Evolutionary conservation across 2,329 filamentous ascomycete species (phyloP).

Genomic region (Trichoderma aggressivum): DNA sequence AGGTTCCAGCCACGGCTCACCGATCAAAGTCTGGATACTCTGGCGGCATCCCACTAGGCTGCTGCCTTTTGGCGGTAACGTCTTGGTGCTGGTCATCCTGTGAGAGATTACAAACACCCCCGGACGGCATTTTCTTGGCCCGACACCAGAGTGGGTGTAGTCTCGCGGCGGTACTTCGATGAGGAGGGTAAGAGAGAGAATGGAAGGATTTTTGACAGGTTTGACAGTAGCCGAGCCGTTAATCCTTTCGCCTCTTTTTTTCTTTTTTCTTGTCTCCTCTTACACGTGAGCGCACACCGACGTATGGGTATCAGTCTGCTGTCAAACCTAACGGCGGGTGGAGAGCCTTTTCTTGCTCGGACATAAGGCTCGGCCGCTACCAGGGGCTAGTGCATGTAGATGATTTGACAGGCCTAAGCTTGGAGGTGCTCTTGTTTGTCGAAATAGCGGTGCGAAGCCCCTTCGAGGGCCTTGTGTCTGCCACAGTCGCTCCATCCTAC

Average conservation of each 20-base stretch:
- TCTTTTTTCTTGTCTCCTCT: background rate
- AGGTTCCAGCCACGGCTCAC: slow-evolving; percentile 2
- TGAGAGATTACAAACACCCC: background rate
- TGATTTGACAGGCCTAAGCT: background rate
- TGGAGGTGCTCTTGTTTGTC: background rate
- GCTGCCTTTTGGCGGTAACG: background rate
- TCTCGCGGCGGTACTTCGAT: background rate
- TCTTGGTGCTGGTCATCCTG: background rate
- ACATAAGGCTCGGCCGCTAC: slow-evolving; percentile 13
- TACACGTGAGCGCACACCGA: background rate
- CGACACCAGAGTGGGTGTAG: background rate
- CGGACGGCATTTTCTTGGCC: background rate
- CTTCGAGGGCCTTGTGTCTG: background rate
- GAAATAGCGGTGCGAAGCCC: slow-evolving; percentile 12
- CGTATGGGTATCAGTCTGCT: background rate
- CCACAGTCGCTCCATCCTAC: background rate
- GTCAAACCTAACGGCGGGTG: background rate
- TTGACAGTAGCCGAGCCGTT: background rate
- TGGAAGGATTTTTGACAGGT: background rate
- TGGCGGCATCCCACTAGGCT: background rate
- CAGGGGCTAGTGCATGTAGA: background rate
- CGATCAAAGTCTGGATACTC: background rate
- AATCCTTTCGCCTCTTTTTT: background rate
- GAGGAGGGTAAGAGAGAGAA: background rate
- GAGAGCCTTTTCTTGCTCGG: slow-evolving; percentile 9